phyloP scores from a whole-genome alignment of 257 asterid genomes.

The Schizonepeta tenuifolia region DNA sequence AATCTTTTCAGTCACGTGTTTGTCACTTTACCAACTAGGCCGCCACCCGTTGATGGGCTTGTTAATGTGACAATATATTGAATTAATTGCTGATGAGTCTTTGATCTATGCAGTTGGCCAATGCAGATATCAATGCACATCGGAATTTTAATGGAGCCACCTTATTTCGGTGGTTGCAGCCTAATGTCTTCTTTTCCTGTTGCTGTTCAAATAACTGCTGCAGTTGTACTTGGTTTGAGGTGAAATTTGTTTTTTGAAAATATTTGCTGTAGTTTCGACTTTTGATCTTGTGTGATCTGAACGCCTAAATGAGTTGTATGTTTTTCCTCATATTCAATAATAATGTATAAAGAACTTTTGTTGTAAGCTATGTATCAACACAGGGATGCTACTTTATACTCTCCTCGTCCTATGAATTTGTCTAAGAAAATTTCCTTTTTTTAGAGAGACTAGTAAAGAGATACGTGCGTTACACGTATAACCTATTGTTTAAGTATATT shows the following conservation, averaged over 20 bases:
- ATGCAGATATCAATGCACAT: not conserved
- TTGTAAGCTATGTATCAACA: not conserved
- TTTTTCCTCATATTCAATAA: not conserved
- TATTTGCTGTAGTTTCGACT: not conserved
- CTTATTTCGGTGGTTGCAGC: not conserved
- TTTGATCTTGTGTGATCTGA: not conserved
- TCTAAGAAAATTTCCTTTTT: too few relatives aligned
- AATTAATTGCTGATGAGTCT: not conserved
- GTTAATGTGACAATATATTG: not conserved
- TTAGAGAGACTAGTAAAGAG: too few relatives aligned
- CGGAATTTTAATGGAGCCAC: not conserved
- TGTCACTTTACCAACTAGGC: not conserved
- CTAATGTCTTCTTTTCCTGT: not conserved
- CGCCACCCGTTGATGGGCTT: not conserved
- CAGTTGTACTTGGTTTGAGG: not conserved
- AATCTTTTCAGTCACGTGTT: not conserved
- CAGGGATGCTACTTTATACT: not conserved
- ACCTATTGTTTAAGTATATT: too few relatives aligned
- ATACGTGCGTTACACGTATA: too few relatives aligned
- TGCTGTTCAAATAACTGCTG: conserved; percentile 9
- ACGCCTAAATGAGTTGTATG: not conserved
- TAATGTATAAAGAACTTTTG: not conserved
- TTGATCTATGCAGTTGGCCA: not conserved
- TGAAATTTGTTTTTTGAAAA: not conserved
- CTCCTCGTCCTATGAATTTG: too few relatives aligned